Evolutionary conservation across 768 basidiomycete genomes (phyloP), one percentile per base, ranked within the genome.

Genomic region (Lentinula detonsa): DNA sequence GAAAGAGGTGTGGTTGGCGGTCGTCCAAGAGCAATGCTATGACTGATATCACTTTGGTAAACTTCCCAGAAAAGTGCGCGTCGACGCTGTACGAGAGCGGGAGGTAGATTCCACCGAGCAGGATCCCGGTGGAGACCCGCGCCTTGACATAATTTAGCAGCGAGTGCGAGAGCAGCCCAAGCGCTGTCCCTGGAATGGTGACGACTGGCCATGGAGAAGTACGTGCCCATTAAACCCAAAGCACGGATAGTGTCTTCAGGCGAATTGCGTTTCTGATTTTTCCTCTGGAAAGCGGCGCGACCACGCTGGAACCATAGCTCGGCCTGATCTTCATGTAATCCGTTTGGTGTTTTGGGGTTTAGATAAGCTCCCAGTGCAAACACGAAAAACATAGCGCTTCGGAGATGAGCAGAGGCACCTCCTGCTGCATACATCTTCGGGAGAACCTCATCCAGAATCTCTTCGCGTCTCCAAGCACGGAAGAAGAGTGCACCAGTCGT

Each of bases 71-170:
- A 59, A 4, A 59, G 48, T 3, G 45, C 28, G 10, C 57, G 57
- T 49, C 57, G 43, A n/a, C 57, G 43, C 33, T 59, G 57, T 6
- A 59, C 57, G 18, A 59, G 43, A 10, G 57, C 48, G 33, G 57
- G n/a, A 48, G 43, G 45, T 18, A 59, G 33, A 49, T 39, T 40
- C 57, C 57, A 59, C 33, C 57, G 31, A 35, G 48, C 43, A 48
- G 57, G 57, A 37, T 59, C 57, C 39, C 55, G 55, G 57, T 62
- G 60, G 23, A 45, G 23, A 67, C 74, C 63, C 64, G 74, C 71
- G 69, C 81, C 84, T 70, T 86, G 85, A 15, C 82, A 81, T 39
- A 85, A 63, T 68, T 87, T 86, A 18, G 81, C 75, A 4, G 84
- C 80, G 28, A 84, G 72, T 60, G 81, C 79, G 74, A 82, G 79